Percentiles rank a stretch among this genome's conserved stretches.
These are phyloP conservation scores for Talaromyces sp. DNA, from an alignment of 2,329 filamentous ascomycete genomes.

Conservation along the genomic window DNA sequence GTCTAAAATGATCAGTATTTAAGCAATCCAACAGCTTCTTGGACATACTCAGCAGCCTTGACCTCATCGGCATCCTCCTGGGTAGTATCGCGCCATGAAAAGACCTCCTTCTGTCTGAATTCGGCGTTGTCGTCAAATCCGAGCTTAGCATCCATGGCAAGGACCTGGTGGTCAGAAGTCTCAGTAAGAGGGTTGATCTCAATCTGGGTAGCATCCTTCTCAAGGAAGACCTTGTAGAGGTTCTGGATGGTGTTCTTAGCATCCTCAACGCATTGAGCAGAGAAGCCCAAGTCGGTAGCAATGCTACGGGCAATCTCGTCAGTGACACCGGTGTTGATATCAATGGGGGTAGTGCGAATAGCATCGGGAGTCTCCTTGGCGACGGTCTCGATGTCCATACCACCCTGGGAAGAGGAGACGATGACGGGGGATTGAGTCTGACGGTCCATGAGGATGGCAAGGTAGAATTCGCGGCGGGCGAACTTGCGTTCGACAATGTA, in stretches of 20 bases:
- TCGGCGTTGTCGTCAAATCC: slow-evolving; percentile 98
- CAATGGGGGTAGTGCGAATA: slow-evolving; percentile 87
- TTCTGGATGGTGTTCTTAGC: slow-evolving; percentile 97
- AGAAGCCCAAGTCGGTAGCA: slow-evolving; percentile 90
- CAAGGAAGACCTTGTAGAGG: slow-evolving; percentile 97
- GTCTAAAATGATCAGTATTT: slow-evolving; percentile 26
- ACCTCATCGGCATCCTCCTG: slow-evolving; percentile 98
- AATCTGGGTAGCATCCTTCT: slow-evolving; percentile 98
- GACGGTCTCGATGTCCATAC: slow-evolving; percentile 98
- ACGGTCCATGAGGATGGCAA: slow-evolving; percentile 98
- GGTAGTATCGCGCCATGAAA: slow-evolving; percentile 85
- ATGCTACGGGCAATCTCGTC: slow-evolving; percentile 91
- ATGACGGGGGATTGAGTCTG: slow-evolving; percentile 87
- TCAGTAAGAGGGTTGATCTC: slow-evolving; percentile 99
- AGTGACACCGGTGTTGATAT: slow-evolving; percentile 92
- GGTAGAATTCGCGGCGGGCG: slow-evolving; percentile 97
- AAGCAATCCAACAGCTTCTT: not conserved
- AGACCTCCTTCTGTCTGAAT: slow-evolving; percentile 96
- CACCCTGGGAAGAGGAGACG: slow-evolving; percentile 95
- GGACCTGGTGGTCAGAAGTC: slow-evolving; percentile 95
- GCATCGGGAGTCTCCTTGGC: slow-evolving; percentile 97
- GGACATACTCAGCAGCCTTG: slow-evolving; percentile 75
- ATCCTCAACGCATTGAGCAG: slow-evolving; percentile 92
- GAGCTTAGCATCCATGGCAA: slow-evolving; percentile 99
- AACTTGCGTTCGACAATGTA: slow-evolving; percentile 99